phyloP scores from a whole-genome alignment of 768 basidiomycete species.

The Collybia sordida region DNA sequence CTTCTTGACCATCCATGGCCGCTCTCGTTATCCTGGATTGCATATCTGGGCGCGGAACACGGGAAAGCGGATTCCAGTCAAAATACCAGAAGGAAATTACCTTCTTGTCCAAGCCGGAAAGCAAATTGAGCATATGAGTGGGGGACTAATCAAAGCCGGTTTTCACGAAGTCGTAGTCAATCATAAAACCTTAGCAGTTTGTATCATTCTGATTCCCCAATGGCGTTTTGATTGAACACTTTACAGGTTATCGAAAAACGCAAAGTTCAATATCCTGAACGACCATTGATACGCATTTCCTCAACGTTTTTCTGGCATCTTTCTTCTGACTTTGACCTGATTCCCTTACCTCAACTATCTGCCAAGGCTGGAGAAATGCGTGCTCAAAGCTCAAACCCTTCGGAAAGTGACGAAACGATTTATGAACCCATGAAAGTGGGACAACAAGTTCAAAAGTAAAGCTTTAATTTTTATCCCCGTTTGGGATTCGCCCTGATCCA shows the following conservation, averaged over 20 bases:
- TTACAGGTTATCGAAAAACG: conserved; percentile 63
- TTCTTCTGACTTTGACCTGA: conserved; percentile 80
- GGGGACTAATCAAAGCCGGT: conserved; percentile 87
- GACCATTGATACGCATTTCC: conserved; percentile 94
- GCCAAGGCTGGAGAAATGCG: conserved; percentile 46
- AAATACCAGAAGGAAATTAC: conserved; percentile 77
- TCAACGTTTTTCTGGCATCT: conserved; percentile 97
- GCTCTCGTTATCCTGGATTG: conserved; percentile 82
- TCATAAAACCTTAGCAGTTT: conserved; percentile 68
- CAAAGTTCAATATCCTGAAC: conserved; percentile 55
- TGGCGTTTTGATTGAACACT: background rate
- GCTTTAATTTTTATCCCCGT: background rate
- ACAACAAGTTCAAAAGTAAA: conserved; percentile 82
- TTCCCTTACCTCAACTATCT: conserved; percentile 55
- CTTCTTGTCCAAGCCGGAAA: conserved; percentile 95
- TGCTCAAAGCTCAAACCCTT: conserved; percentile 35
- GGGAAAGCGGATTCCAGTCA: conserved; percentile 86
- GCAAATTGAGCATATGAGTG: conserved; percentile 86
- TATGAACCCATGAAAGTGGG: conserved; percentile 87
- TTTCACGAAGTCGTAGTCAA: conserved; percentile 96
- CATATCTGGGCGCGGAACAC: conserved; percentile 96
- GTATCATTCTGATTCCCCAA: conserved; percentile 15
- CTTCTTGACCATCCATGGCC: conserved; percentile 89
- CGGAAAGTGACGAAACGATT: conserved; percentile 37
- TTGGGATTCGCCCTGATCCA: conserved; percentile 1